These are phyloP conservation scores for Moricandia moricandioides DNA, from an alignment of 345 rosid species.

Conservation along the genomic window DNA sequence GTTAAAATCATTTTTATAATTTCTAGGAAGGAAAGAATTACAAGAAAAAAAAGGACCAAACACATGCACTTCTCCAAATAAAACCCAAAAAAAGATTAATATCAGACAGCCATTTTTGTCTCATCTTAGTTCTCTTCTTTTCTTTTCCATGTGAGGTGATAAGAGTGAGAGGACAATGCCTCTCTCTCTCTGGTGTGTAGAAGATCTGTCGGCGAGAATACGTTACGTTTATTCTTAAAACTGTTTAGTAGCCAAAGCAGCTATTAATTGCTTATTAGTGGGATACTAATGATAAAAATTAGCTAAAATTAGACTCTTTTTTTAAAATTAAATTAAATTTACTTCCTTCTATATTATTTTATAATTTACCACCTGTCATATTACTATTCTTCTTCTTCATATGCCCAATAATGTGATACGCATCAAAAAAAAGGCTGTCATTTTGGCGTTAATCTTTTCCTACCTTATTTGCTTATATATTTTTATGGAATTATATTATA, in stretches of 20 bases:
- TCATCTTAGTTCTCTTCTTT: neutral
- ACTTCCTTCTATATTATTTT: neutral
- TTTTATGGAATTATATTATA: constrained; percentile 2
- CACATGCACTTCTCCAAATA: constrained; percentile 16
- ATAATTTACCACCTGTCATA: constrained; percentile 8
- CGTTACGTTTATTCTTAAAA: constrained; percentile 16
- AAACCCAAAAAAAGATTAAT: constrained; percentile 1
- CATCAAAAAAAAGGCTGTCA: constrained; percentile 31
- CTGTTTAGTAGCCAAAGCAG: constrained; percentile 1
- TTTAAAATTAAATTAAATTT: neutral
- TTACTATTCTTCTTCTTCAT: neutral
- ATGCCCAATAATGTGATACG: neutral
- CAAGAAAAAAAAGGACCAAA: constrained; percentile 1
- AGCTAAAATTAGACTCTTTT: neutral
- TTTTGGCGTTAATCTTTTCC: constrained; percentile 16
- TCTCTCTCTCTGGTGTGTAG: neutral
- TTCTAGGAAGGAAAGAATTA: neutral
- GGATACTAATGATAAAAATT: constrained; percentile 12
- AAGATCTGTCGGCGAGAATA: constrained; percentile 30
- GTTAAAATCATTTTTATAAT: neutral
- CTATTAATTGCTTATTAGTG: constrained; percentile 22
- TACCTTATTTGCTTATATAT: constrained; percentile 9
- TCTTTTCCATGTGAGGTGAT: neutral
- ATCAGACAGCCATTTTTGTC: constrained; percentile 21
- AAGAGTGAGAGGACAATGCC: neutral